Evolutionary conservation across 2,329 filamentous ascomycete genomes (phyloP).

Genomic region (Fusarium odoratissimum): DNA sequence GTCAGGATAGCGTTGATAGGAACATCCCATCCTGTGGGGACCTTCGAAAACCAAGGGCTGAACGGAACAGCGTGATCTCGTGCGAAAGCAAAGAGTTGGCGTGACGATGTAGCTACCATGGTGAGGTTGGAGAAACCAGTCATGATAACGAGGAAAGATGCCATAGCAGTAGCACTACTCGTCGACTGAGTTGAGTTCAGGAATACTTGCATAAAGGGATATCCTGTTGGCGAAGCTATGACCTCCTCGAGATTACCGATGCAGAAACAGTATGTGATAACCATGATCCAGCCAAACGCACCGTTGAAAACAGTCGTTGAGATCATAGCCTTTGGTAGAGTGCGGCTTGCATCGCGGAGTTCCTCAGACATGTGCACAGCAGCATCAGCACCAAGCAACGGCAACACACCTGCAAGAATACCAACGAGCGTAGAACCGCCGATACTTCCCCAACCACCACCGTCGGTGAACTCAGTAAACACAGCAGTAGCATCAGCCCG

Average conservation of each 20-base stretch:
- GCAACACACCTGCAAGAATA: conserved; percentile 34
- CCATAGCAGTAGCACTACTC: conserved; percentile 33
- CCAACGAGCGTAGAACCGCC: conserved; percentile 37
- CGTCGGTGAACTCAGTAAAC: conserved; percentile 37
- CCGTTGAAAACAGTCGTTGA: conserved; percentile 37
- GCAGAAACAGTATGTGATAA: conserved; percentile 39
- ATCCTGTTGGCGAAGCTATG: conserved; percentile 28
- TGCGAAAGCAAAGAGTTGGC: conserved; percentile 39
- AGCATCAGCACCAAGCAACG: conserved; percentile 36
- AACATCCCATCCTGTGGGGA: conserved; percentile 30
- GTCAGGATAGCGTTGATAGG: conserved; percentile 38
- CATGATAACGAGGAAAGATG: conserved; percentile 38
- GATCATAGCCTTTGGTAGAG: conserved; percentile 36
- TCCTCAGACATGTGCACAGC: conserved; percentile 42
- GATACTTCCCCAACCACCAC: conserved; percentile 34
- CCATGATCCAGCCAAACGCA: conserved; percentile 41
- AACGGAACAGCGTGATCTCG: conserved; percentile 40
- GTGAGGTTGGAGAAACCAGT: conserved; percentile 39
- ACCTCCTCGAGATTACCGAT: conserved; percentile 37
- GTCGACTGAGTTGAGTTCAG: conserved; percentile 35
- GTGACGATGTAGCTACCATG: conserved; percentile 37
- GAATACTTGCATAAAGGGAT: conserved; percentile 42
- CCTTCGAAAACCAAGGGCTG: conserved; percentile 37
- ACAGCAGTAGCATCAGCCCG: conserved; percentile 27
- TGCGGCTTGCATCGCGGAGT: conserved; percentile 35